Evolutionary conservation across 306 rosid genomes (phyloP), one percentile per base, ranked within the genome.

Genomic region (Ochetophila trinervis): DNA sequence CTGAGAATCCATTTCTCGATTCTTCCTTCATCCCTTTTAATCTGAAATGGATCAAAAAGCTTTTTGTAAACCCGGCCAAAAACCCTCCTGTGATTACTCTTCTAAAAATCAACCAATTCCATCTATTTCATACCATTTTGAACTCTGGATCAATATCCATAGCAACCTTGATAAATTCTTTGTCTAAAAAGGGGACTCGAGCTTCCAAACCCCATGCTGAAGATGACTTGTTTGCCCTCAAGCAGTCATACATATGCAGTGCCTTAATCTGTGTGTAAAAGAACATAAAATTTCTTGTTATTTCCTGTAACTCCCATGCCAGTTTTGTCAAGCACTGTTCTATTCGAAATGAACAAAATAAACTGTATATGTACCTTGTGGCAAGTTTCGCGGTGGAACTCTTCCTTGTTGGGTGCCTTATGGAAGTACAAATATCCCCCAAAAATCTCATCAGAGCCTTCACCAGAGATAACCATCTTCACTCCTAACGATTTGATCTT

Each of bases 131-230:
- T 81, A 94, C 99, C 95, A 86, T 75, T 64, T 94, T 94, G 68
- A 47, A 22, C 82, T 80, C 83, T 0, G 97, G 99, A 63, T 94
- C 97, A 76, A 94, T 90, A 49, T 40, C 77, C 99, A 94, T 94
- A 32, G 99, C 97, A 59, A 75, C 83, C 68, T 75, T 63, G 53
- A 94, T 86, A 53, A 90, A 94, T 18, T 76, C 88, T 66, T 94
- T 94, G 77, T 94, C 99, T 56, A 94, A 69, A 74, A 94, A 94
- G 4, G 99, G 99, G 55, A 94, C 99, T 35, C 97, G 67, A 8
- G 95, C 97, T 83, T 94, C 99, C 60, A 94, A 56, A 5, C 99
- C 99, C 99, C 99, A 90, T 17, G 99, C 99, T 67, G 83, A 90
- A 21, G 96, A 86, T 16, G 99, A 68, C 67, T 94, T 94, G 76